Evolutionary conservation across 805 yeast genomes (phyloP), one percentile per base, ranked within the genome.

Genomic region (Schwanniomyces sp.): DNA sequence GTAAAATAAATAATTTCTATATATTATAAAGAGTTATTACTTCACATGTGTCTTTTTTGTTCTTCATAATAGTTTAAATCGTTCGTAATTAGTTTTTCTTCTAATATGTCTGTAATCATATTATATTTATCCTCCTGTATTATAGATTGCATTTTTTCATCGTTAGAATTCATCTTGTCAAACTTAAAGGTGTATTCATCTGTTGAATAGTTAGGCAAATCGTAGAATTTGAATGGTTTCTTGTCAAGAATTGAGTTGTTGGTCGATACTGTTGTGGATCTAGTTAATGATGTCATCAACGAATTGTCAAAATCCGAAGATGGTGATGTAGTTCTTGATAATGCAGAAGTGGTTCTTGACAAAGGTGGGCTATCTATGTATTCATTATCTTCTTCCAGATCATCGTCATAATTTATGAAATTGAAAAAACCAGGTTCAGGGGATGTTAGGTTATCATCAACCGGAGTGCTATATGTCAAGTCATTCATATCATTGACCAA

Each of bases 251-350:
- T 50, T 2, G 67, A 58, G 50, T 59, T 63, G 43, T 58, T 61
- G 42, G 74, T 67, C 6, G 71, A 64, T 5, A 70, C 73, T 2
- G 76, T 72, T 24, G 76, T 73, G 10, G 75, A 69, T 44, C 77
- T 52, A 0, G 77, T 73, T 44, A 72, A 59, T 8, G 70, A 55
- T 16, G 68, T 55, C 76, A 72, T 72, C 43, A 72, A 58, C 43
- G 69, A 64, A 47, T 68, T 62, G 27, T 62, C 66, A n/a, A 45
- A 24, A 50, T 62, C 67, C 4, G 62, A 61, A 11, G 63, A 57
- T 3, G 76, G 76, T 11, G 75, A 69, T 5, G 71, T 65, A 29
- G 73, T 69, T 38, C 76, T 58, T 18, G 74, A 67, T 27, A 72
- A 60, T 3, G 76, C 76, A 14, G 75, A 69, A 4, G 71, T 65